Percentiles rank a stretch among this genome's conserved stretches.
Evolutionary conservation across 176 grass and related monocot genomes (phyloP).

Genomic region (Oryza meridionalis): DNA sequence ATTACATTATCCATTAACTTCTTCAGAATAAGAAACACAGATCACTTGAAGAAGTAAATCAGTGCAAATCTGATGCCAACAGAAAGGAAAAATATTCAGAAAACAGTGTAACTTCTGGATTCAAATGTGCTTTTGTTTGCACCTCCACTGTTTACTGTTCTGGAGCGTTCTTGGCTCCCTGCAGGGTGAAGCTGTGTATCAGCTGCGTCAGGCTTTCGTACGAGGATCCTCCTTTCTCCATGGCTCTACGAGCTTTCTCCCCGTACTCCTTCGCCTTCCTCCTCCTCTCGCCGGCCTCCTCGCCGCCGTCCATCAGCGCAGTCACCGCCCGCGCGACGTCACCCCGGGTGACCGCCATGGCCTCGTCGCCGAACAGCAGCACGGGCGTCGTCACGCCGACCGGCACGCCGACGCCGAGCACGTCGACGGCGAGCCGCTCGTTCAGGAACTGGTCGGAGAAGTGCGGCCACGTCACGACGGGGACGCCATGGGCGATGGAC

Average conservation of each 20-base stretch:
- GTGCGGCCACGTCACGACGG: slow-evolving; percentile 61
- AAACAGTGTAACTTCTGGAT: too few relatives aligned
- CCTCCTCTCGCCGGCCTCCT: slow-evolving; percentile 43
- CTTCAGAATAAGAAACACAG: not conserved
- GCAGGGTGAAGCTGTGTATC: slow-evolving; percentile 36
- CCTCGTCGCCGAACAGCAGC: slow-evolving; percentile 3
- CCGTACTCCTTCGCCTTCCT: slow-evolving; percentile 42
- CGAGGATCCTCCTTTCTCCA: slow-evolving; percentile 53
- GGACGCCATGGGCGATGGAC: slow-evolving; percentile 50
- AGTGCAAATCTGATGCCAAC: too few relatives aligned
- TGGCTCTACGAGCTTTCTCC: slow-evolving; percentile 40
- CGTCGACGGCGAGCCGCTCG: slow-evolving; percentile 53
- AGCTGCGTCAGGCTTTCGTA: slow-evolving; percentile 33
- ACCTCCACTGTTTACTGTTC: too few relatives aligned
- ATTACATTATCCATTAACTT: not conserved
- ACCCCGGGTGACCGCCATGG: not conserved
- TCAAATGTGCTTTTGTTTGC: too few relatives aligned
- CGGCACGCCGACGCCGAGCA: slow-evolving; percentile 48
- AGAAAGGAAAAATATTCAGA: too few relatives aligned
- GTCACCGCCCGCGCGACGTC: slow-evolving; percentile 36
- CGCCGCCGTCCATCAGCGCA: slow-evolving; percentile 46
- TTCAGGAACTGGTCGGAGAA: slow-evolving; percentile 68
- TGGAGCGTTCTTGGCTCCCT: not conserved
- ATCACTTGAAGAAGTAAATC: not conserved
- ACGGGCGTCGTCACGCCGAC: slow-evolving; percentile 31